These are phyloP conservation scores for Candida loeiensis DNA, from an alignment of 805 yeast species.

Conservation along the genomic window DNA sequence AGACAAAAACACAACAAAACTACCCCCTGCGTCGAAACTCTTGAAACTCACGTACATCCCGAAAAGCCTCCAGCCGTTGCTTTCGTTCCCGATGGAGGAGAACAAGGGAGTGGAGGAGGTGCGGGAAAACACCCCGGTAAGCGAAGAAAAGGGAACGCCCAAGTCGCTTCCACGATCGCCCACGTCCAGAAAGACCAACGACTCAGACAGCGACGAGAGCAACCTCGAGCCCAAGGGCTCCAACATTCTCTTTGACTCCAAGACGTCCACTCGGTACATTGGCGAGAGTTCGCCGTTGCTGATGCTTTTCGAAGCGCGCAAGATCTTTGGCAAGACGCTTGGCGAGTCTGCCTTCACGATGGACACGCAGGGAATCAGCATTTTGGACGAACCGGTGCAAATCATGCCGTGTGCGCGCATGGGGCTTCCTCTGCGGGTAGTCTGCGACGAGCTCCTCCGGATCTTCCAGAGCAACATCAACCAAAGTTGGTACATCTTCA, in stretches of 20 bases:
- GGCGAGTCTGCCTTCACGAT: constrained; percentile 34
- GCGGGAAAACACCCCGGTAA: not conserved
- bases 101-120: not conserved
- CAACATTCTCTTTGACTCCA: constrained; percentile 30
- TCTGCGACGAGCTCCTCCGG: constrained; percentile 12
- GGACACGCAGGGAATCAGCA: constrained; percentile 34
- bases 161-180: not conserved
- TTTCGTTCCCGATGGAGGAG: constrained; percentile 12
- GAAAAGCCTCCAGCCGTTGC: constrained; percentile 14
- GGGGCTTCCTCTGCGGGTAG: constrained; percentile 9
- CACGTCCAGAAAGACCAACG: constrained; percentile 2
- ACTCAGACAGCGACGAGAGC: constrained; percentile 5
- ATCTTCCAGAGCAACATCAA: constrained; percentile 38
- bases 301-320: constrained; percentile 37
- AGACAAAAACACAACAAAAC: constrained; percentile 2
- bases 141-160: not conserved
- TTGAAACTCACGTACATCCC: constrained; percentile 11
- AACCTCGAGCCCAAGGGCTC: constrained; percentile 4
- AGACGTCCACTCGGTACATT: constrained; percentile 34
- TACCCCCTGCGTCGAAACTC: constrained; percentile 8
- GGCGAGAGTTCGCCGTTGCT: constrained; percentile 44
- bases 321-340: constrained; percentile 28
- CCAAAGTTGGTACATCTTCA: constrained; percentile 37
- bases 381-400: constrained; percentile 33
- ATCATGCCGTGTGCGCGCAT: constrained; percentile 16